These are phyloP conservation scores for Purshia tridentata DNA, from an alignment of 306 rosid genomes.

Conservation along the genomic window DNA sequence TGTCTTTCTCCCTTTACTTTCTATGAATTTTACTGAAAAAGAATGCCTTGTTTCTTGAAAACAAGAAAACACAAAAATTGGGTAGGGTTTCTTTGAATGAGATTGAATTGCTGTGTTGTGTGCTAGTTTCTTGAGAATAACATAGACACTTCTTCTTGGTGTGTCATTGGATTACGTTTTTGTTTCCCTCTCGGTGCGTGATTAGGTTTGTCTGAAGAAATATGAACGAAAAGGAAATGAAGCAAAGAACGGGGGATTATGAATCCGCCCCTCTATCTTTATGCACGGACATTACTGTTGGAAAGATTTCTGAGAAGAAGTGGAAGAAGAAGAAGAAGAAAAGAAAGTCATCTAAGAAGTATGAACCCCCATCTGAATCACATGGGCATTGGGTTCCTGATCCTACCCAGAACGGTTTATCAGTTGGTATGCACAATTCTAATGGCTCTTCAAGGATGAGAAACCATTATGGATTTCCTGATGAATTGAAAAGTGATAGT, in stretches of 20 bases:
- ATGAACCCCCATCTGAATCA: not conserved
- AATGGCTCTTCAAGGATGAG: constrained; percentile 9
- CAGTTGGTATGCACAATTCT: not conserved
- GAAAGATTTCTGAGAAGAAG: not conserved
- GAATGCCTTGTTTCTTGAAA: not conserved
- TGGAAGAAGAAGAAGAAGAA: constrained; percentile 8
- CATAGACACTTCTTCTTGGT: not conserved
- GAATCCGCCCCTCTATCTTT: not conserved
- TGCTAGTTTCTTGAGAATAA: not conserved
- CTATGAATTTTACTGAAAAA: constrained; percentile 11
- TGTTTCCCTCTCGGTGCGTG: not conserved
- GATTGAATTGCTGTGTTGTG: not conserved
- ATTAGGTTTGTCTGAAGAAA: not conserved
- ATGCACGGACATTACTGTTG: not conserved
- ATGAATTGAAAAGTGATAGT: not conserved
- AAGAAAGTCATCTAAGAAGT: not conserved
- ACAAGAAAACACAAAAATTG: not conserved
- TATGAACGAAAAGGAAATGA: not conserved
- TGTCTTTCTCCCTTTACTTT: not conserved
- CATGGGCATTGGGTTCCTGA: constrained; percentile 1
- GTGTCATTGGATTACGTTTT: not conserved
- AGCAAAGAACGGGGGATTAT: not conserved
- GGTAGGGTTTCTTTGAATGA: not conserved
- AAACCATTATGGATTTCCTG: not conserved
- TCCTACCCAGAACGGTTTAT: not conserved